Percentiles rank a stretch among this genome's conserved stretches.
Evolutionary conservation across 2,329 filamentous ascomycete species (phyloP).

Genomic region (Amesomyces nigricolor): DNA sequence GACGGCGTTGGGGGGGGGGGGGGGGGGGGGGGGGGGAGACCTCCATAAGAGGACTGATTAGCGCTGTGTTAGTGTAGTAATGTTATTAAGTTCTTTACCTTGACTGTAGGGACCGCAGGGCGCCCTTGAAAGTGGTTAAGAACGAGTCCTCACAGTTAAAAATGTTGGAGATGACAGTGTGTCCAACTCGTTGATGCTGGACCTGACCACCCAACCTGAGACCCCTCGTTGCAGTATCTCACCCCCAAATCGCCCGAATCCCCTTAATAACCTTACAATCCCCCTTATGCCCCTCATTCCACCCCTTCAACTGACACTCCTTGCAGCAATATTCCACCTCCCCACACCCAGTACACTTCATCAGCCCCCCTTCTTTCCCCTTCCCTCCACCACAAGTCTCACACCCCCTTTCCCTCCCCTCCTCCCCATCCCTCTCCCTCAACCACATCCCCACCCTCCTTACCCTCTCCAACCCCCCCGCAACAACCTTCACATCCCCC

Average conservation of each 20-base stretch:
- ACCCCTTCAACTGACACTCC: slow-evolving; percentile 40
- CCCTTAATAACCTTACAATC: slow-evolving; percentile 41
- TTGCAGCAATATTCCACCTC: slow-evolving; percentile 43
- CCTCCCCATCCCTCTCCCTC: slow-evolving; percentile 12
- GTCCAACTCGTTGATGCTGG: not conserved
- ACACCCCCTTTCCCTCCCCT: slow-evolving; percentile 21
- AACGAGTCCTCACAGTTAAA: too few species aligned
- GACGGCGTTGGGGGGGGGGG: not conserved
- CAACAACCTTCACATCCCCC: slow-evolving; percentile 33
- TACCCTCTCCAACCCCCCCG: slow-evolving; percentile 30
- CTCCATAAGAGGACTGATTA: too few species aligned
- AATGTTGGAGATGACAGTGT: not conserved
- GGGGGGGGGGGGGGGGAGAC: too few species aligned
- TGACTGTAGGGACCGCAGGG: too few species aligned
- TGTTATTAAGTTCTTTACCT: too few species aligned
- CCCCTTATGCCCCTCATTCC: slow-evolving; percentile 39
- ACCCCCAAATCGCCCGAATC: slow-evolving; percentile 34
- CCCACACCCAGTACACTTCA: slow-evolving; percentile 40
- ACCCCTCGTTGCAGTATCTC: not conserved
- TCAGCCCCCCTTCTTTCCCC: slow-evolving; percentile 22
- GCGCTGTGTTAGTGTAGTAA: too few species aligned
- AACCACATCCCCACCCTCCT: slow-evolving; percentile 26
- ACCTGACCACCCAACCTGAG: not conserved
- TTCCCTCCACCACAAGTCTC: slow-evolving; percentile 29
- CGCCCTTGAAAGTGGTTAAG: too few species aligned